Conservation (phyloP, 257 asterid species). For the Ehretia macrophylla region DNA sequence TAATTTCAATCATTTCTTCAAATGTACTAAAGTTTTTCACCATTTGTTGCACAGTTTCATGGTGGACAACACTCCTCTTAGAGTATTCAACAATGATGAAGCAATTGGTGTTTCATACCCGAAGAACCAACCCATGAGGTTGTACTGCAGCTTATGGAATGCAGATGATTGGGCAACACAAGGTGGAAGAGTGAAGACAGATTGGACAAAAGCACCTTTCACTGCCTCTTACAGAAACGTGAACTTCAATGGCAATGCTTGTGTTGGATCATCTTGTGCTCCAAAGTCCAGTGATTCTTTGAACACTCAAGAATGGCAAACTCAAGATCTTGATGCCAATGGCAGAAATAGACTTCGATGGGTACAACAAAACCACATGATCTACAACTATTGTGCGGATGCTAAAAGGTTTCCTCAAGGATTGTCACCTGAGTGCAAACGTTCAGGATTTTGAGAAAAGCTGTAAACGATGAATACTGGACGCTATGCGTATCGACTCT, state of each 20-base stretch:
- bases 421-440: slow-evolving; percentile 41
- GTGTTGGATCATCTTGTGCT: slow-evolving; percentile 15
- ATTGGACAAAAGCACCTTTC: slow-evolving; percentile 42
- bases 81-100: slow-evolving; percentile 42
- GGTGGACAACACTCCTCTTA: no score
- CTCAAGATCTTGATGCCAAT: slow-evolving; percentile 23
- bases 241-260: slow-evolving; percentile 26
- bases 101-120: slow-evolving; percentile 34
- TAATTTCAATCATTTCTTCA: no score
- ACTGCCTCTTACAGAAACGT: slow-evolving; percentile 31
- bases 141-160: slow-evolving; percentile 25
- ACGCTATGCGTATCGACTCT: no score
- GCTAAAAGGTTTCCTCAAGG: slow-evolving; percentile 35
- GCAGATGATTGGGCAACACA: slow-evolving; percentile 42
- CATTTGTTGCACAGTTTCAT: no score
- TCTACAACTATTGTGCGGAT: slow-evolving; percentile 43
- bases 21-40: no score
- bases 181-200: slow-evolving; percentile 38
- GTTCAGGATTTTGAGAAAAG: slow-evolving; percentile 29
- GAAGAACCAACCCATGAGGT: slow-evolving; percentile 27
- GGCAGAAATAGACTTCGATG: slow-evolving; percentile 36
- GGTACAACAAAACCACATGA: slow-evolving; percentile 34
- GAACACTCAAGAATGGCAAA: slow-evolving; percentile 23
- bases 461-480: no score
- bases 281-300: not conserved